Percentiles rank a stretch among this genome's conserved stretches.
Conservation (phyloP, 805 yeast species). For the Kazachstania psychrophila region DNA sequence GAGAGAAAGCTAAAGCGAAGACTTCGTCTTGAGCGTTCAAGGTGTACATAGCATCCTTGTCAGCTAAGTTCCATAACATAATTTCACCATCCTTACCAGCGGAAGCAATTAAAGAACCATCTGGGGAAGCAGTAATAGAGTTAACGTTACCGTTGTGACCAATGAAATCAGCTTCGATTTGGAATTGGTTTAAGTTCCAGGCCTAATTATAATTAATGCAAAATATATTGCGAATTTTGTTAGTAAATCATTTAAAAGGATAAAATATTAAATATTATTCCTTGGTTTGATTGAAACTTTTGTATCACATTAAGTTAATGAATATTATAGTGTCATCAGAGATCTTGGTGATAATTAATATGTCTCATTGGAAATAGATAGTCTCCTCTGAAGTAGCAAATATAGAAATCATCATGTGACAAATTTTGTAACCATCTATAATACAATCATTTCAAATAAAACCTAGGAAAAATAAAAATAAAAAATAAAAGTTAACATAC, state of each 20-base stretch:
- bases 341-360: conserved; percentile 92
- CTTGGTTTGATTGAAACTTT: not conserved
- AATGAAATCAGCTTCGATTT: conserved; percentile 87
- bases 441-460: not conserved
- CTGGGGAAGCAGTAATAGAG: conserved; percentile 96
- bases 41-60: conserved; percentile 81
- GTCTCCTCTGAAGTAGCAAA: conserved; percentile 98
- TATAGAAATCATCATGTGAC: conserved; percentile 69
- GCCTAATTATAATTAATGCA: conserved; percentile 42
- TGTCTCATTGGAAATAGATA: conserved; percentile 83
- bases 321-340: conserved; percentile 49
- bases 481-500: conserved; percentile 53
- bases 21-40: conserved; percentile 93
- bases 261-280: not conserved
- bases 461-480: conserved; percentile 1
- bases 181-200: conserved; percentile 84
- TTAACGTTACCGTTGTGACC: conserved; percentile 99
- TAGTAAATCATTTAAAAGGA: conserved; percentile 32
- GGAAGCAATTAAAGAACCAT: conserved; percentile 98
- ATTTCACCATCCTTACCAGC: conserved; percentile 99
- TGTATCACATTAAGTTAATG: not conserved
- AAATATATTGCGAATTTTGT: conserved; percentile 21
- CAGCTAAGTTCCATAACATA: conserved; percentile 95
- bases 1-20: conserved; percentile 98
- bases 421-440: not conserved